Conservation (phyloP, 768 basidiomycete genomes). For the Rickenella mellea region DNA sequence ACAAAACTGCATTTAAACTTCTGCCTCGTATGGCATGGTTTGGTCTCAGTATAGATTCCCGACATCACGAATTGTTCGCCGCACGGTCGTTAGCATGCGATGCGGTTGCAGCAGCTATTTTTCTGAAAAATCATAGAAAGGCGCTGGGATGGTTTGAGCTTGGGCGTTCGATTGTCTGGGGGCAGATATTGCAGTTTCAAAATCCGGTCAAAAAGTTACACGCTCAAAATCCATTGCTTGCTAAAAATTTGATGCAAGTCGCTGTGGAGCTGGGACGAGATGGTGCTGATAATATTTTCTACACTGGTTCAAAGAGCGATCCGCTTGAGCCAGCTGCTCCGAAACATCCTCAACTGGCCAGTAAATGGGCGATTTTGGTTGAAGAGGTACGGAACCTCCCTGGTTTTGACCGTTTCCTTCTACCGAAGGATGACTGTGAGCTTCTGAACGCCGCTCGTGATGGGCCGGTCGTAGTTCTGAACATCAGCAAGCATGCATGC, state of each 20-base stretch:
- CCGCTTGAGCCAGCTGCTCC: too few relatives aligned
- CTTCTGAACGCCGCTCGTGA: slow-evolving; percentile 8
- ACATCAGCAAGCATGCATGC: slow-evolving; percentile 8
- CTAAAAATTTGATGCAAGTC: too few relatives aligned
- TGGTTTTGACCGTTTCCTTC: slow-evolving; percentile 12
- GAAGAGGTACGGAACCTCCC: slow-evolving; percentile 10
- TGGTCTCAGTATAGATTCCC: too few relatives aligned
- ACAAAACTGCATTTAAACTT: too few relatives aligned
- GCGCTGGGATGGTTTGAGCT: slow-evolving; percentile 9
- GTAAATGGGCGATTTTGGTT: slow-evolving; percentile 7
- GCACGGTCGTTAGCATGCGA: too few relatives aligned
- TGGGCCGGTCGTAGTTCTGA: slow-evolving; percentile 13
- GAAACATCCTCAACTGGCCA: slow-evolving; percentile 4
- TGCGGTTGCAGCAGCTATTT: background rate
- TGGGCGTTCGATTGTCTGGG: slow-evolving; percentile 10
- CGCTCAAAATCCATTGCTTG: background rate
- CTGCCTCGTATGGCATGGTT: too few relatives aligned
- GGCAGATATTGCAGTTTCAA: slow-evolving; percentile 5
- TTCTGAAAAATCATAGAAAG: too few relatives aligned
- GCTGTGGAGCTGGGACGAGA: too few relatives aligned
- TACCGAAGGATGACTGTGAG: slow-evolving; percentile 7
- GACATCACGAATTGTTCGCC: too few relatives aligned
- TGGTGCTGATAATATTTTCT: too few relatives aligned
- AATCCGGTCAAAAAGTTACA: slow-evolving; percentile 4
- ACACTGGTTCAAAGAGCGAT: too few relatives aligned